Percentiles rank a stretch among this genome's conserved stretches.
Evolutionary conservation across 768 basidiomycete genomes (phyloP).

Genomic region (Trametes cubensis): DNA sequence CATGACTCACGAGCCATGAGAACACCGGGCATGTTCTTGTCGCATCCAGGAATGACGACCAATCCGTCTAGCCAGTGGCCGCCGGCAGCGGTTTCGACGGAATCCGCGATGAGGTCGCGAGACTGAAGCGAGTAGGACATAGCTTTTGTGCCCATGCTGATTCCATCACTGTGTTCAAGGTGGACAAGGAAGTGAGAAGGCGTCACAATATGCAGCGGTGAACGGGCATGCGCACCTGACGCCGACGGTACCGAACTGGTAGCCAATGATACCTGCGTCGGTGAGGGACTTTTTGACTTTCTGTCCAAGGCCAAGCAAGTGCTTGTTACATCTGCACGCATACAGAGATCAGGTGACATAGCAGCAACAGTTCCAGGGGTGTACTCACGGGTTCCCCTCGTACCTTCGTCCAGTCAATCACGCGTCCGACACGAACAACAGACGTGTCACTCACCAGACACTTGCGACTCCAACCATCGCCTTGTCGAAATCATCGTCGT

Average conservation of each 20-base stretch:
- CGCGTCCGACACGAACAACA: conserved; percentile 7
- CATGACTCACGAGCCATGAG: conserved; percentile 84
- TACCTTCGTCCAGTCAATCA: conserved; percentile 62
- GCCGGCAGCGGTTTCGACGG: conserved; percentile 93
- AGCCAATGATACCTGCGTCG: conserved; percentile 78
- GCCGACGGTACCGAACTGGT: conserved; percentile 97
- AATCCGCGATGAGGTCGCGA: conserved; percentile 96
- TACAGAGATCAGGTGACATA: background rate
- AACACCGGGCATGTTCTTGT: conserved; percentile 99
- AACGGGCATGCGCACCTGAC: conserved; percentile 45
- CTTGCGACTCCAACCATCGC: conserved; percentile 98
- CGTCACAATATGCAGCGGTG: background rate
- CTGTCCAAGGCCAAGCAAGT: conserved; percentile 87
- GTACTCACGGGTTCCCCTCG: conserved; percentile 93
- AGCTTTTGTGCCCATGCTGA: conserved; percentile 94
- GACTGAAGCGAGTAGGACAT: conserved; percentile 98
- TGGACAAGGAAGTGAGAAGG: no score
- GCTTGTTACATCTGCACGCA: conserved; percentile 84
- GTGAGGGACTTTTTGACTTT: conserved; percentile 80
- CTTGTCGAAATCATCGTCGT: conserved; percentile 86
- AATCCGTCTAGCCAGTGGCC: conserved; percentile 98
- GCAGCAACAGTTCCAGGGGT: background rate
- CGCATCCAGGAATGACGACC: conserved; percentile 96
- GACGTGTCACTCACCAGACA: conserved; percentile 72
- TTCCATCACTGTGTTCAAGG: conserved; percentile 72